Evolutionary conservation across 257 asterid species (phyloP).

Genomic region (Solanum stenotomum): DNA sequence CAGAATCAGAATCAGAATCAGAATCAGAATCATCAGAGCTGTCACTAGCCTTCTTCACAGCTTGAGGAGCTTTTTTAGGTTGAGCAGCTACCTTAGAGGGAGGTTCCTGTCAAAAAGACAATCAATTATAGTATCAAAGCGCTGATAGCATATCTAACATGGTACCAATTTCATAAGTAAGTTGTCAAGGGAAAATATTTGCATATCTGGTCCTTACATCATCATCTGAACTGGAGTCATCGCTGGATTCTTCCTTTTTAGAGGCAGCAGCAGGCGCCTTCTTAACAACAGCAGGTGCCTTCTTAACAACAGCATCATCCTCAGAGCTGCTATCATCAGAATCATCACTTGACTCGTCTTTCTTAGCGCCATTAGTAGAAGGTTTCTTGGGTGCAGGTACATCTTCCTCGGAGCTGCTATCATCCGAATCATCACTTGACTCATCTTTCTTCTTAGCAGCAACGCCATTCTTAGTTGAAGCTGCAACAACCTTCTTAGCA

Average conservation of each 20-base stretch:
- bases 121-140: background rate
- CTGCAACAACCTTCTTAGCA: background rate
- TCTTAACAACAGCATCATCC: slow-evolving; percentile 25
- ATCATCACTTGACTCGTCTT: slow-evolving; percentile 17
- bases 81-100: slow-evolving; percentile 1
- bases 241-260: slow-evolving; percentile 13
- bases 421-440: slow-evolving; percentile 27
- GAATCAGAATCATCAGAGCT: slow-evolving; percentile 20
- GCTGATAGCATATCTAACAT: background rate
- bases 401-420: slow-evolving; percentile 23
- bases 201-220: background rate
- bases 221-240: slow-evolving; percentile 32
- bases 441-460: background rate
- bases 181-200: slow-evolving; percentile 1
- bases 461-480: slow-evolving; percentile 7
- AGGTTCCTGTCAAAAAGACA: background rate
- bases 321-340: slow-evolving; percentile 28
- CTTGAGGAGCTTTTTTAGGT: slow-evolving; percentile 1
- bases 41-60: slow-evolving; percentile 6
- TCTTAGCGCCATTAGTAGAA: slow-evolving; percentile 11
- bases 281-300: slow-evolving; percentile 10
- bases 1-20: slow-evolving; percentile 26
- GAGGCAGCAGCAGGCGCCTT: slow-evolving; percentile 7
- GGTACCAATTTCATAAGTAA: background rate
- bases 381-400: slow-evolving; percentile 18